phyloP scores from a whole-genome alignment of 305 asterid genomes.

The Coffea humblotiana region DNA sequence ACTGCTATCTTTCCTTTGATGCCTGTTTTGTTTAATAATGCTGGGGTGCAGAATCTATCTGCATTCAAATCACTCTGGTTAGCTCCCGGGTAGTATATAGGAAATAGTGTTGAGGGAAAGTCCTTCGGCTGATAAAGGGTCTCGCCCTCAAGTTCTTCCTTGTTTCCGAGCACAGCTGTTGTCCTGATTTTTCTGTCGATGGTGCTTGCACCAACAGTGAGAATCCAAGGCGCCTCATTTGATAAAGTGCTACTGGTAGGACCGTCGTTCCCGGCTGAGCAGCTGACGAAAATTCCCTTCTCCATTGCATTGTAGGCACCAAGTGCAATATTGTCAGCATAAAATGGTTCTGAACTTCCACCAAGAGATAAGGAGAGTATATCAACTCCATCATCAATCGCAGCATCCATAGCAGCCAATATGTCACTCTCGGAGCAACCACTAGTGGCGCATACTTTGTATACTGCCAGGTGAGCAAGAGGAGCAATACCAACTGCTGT shows the following conservation, averaged over 20 bases:
- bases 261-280: slow-evolving; percentile 14
- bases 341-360: neutral
- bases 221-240: slow-evolving; percentile 15
- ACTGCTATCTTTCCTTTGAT: slow-evolving; percentile 19
- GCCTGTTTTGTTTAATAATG: neutral
- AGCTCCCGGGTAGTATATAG: slow-evolving; percentile 18
- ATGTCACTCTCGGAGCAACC: slow-evolving; percentile 1
- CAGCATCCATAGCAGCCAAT: slow-evolving; percentile 3
- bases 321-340: neutral
- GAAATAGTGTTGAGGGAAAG: slow-evolving; percentile 20
- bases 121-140: slow-evolving; percentile 31
- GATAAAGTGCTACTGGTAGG: neutral
- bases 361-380: slow-evolving; percentile 7
- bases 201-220: slow-evolving; percentile 17
- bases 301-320: slow-evolving; percentile 17
- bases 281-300: slow-evolving; percentile 17
- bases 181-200: slow-evolving; percentile 7
- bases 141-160: slow-evolving; percentile 25
- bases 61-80: slow-evolving; percentile 2
- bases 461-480: slow-evolving; percentile 13
- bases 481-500: slow-evolving; percentile 11
- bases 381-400: slow-evolving; percentile 13
- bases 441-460: neutral
- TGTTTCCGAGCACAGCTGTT: slow-evolving; percentile 11
- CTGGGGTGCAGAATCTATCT: slow-evolving; percentile 10